phyloP scores from a whole-genome alignment of 1,139 yeast species.

The Yamadazyma sp. region DNA sequence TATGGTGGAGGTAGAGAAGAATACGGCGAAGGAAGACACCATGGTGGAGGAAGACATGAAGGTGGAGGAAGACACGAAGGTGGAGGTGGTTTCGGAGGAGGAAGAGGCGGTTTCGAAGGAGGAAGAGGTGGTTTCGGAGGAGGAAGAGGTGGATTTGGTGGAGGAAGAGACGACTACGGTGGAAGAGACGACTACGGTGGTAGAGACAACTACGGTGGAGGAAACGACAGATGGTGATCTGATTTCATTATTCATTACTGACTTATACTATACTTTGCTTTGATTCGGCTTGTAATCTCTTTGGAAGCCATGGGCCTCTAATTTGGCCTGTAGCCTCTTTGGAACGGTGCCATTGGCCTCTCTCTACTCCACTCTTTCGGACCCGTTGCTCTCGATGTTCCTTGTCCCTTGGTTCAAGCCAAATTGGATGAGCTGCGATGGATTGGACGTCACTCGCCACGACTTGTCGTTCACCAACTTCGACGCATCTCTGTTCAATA shows the following conservation, averaged over 20 bases:
- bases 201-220: slow-evolving; percentile 6
- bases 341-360: too few species aligned
- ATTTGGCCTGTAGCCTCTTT: too few species aligned
- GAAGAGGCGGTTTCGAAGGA: too few species aligned
- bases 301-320: too few species aligned
- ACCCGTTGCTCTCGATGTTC: slow-evolving; percentile 27
- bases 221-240: slow-evolving; percentile 3
- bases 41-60: slow-evolving; percentile 5
- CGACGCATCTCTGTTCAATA: slow-evolving; percentile 37
- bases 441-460: slow-evolving; percentile 7
- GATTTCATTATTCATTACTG: slow-evolving; percentile 17
- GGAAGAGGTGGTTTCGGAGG: neutral
- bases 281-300: too few species aligned
- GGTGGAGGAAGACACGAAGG: too few species aligned
- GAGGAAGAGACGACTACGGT: slow-evolving; percentile 21
- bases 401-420: slow-evolving; percentile 17
- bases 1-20: slow-evolving; percentile 3
- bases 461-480: slow-evolving; percentile 8
- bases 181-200: slow-evolving; percentile 20
- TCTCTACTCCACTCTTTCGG: slow-evolving; percentile 26
- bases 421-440: slow-evolving; percentile 18
- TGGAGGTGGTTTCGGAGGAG: too few species aligned
- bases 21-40: slow-evolving; percentile 14
- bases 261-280: neutral
- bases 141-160: slow-evolving; percentile 9